phyloP scores from a whole-genome alignment of 1,284 basidiomycete genomes.

The Heterobasidion irregulare region DNA sequence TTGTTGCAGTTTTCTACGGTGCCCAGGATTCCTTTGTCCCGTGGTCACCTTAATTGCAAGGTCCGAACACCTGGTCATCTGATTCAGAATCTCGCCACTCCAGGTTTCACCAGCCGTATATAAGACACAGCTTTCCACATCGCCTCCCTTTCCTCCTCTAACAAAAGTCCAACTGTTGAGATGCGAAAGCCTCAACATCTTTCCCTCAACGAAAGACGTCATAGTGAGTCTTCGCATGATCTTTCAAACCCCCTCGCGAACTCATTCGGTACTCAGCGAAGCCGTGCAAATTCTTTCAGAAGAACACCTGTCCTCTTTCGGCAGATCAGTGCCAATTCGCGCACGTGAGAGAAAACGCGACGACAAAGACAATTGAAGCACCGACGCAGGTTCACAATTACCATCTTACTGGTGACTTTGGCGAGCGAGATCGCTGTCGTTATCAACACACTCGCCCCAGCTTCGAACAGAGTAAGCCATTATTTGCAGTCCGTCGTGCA shows the following conservation, averaged over 20 bases:
- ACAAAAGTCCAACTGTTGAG: not conserved
- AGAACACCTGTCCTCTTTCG: constrained; percentile 14
- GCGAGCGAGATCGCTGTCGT: not conserved
- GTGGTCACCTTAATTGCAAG: not conserved
- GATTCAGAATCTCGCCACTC: not conserved
- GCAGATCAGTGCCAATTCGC: constrained; percentile 16
- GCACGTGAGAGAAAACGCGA: constrained; percentile 12
- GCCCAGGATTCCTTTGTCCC: not conserved
- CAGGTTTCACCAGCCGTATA: not conserved
- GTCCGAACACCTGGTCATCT: not conserved
- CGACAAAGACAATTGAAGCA: constrained; percentile 9
- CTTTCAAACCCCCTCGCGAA: not conserved
- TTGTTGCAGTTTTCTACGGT: not conserved
- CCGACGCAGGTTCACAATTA: not conserved
- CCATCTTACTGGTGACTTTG: not conserved
- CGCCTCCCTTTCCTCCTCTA: not conserved
- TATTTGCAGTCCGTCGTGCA: not conserved
- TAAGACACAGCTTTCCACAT: not conserved
- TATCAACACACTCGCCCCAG: not conserved
- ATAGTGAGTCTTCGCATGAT: constrained; percentile 7
- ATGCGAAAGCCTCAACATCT: not conserved
- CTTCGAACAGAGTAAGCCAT: not conserved
- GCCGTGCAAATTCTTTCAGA: constrained; percentile 16
- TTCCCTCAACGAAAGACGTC: constrained; percentile 7
- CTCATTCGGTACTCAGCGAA: constrained; percentile 10